Conservation (phyloP, 176 grass and related monocot species). For the Carex cristatella region DNA sequence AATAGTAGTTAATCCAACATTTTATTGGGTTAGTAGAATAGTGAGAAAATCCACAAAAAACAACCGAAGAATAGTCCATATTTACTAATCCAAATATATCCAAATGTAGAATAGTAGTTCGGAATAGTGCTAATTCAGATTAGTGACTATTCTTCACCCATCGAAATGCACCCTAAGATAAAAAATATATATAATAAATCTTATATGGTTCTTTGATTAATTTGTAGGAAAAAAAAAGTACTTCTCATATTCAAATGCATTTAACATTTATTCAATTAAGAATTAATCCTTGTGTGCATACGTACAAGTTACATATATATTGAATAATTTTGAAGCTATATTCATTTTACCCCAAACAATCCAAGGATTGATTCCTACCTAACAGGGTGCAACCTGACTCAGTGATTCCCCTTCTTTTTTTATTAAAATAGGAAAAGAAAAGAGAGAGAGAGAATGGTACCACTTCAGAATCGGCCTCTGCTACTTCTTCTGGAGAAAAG, state of each 20-base stretch:
- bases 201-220: background rate
- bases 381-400: constrained; percentile 19
- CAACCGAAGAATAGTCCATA: no score
- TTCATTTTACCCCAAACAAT: background rate
- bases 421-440: background rate
- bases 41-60: no score
- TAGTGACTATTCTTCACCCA: no score
- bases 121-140: no score
- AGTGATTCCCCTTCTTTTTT: constrained; percentile 10
- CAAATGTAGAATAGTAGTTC: no score
- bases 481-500: no score
- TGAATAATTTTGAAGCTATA: background rate
- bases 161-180: no score
- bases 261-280: background rate
- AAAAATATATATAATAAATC: background rate
- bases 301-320: background rate
- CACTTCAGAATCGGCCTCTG: background rate
- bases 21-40: no score
- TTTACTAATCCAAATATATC: no score
- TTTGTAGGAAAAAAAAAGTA: background rate
- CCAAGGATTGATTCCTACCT: constrained; percentile 2
- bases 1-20: no score
- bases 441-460: constrained; percentile 10
- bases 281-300: background rate
- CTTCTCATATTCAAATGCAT: background rate